Evolutionary conservation across 441 rosid genomes (phyloP).

Genomic region (Populus hybrid): DNA sequence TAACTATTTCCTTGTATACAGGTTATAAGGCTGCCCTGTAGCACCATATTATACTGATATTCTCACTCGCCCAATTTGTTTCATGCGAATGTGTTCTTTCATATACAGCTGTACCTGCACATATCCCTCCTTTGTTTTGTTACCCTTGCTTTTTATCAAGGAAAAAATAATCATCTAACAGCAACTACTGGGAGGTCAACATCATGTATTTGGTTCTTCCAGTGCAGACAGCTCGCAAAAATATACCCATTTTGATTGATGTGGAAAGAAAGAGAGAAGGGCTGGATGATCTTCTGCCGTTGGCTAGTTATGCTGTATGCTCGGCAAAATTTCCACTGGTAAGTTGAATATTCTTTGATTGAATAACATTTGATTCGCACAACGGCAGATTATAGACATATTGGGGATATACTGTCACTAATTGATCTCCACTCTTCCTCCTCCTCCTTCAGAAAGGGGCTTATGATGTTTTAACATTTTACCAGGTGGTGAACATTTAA

Average conservation of each 20-base stretch:
- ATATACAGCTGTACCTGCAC: not conserved
- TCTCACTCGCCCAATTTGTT: not conserved
- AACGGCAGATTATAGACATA: not conserved
- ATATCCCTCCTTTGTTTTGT: not conserved
- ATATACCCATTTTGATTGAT: slow-evolving; percentile 71
- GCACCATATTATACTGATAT: not conserved
- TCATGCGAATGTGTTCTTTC: slow-evolving; percentile 1
- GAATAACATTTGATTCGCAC: slow-evolving; percentile 5
- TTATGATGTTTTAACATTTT: not conserved
- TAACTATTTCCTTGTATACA: not conserved
- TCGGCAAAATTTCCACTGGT: slow-evolving; percentile 79
- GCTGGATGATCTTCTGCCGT: slow-evolving; percentile 59
- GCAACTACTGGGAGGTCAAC: slow-evolving; percentile 17
- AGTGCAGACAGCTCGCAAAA: slow-evolving; percentile 69
- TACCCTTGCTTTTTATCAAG: not conserved
- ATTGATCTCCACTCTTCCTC: not conserved
- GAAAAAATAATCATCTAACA: slow-evolving; percentile 8
- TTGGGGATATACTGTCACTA: not conserved
- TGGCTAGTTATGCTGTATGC: slow-evolving; percentile 71
- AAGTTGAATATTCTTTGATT: slow-evolving; percentile 25
- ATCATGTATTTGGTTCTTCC: slow-evolving; percentile 27
- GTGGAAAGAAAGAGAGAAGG: slow-evolving; percentile 69
- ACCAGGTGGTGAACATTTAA: not conserved
- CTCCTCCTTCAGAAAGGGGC: not conserved
- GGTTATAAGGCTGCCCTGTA: not conserved